These are phyloP conservation scores for Stephania cephalantha DNA, from an alignment of 164 flowering plant species.

Conservation along the genomic window DNA sequence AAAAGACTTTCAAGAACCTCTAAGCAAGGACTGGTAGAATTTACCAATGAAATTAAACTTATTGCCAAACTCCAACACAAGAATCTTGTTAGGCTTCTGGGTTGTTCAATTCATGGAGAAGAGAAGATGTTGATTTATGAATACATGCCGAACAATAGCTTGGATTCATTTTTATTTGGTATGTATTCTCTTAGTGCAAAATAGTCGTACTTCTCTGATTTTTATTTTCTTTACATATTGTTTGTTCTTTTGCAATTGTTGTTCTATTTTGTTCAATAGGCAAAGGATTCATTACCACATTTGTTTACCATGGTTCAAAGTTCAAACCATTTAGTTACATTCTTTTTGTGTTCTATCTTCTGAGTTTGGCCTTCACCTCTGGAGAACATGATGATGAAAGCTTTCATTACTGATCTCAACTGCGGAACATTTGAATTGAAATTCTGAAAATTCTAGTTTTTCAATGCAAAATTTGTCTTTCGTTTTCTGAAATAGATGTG, in stretches of 20 bases:
- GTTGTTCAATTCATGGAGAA: constrained; percentile 9
- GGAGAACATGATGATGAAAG: too few relatives aligned
- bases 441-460: too few relatives aligned
- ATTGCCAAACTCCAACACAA: constrained; percentile 13
- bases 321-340: too few relatives aligned
- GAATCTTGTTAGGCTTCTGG: constrained; percentile 10
- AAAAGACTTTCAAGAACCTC: constrained; percentile 13
- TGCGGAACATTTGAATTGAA: too few relatives aligned
- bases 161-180: constrained; percentile 13
- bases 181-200: background rate
- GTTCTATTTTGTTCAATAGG: too few relatives aligned
- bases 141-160: constrained; percentile 9
- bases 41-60: constrained; percentile 11
- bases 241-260: too few relatives aligned
- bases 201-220: background rate
- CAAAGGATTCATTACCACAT: too few relatives aligned
- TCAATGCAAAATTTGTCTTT: background rate
- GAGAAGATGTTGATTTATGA: constrained; percentile 12
- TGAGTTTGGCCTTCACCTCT: too few relatives aligned
- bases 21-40: constrained; percentile 10
- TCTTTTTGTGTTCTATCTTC: too few relatives aligned
- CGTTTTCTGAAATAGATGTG: background rate
- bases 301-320: too few relatives aligned
- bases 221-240: too few relatives aligned
- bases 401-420: too few relatives aligned